These are phyloP conservation scores for Viridothelium virens DNA, from an alignment of 495 filamentous ascomycete species.

Conservation along the genomic window DNA sequence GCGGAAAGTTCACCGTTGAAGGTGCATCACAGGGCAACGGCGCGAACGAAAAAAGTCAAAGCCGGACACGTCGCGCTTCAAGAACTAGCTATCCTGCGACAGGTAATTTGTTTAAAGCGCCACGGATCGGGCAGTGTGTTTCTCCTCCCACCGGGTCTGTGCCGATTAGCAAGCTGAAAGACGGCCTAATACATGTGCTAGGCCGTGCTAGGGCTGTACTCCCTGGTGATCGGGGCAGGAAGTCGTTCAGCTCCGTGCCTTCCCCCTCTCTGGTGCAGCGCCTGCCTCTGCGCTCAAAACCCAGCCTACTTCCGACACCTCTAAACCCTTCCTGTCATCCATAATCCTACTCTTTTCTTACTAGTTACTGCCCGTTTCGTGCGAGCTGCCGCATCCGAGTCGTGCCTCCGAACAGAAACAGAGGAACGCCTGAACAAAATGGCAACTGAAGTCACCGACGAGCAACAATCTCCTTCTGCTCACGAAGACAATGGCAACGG, in stretches of 20 bases:
- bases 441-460: slow-evolving; percentile 37
- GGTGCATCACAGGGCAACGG: too few relatives aligned
- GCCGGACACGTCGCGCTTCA: neutral
- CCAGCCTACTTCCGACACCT: slow-evolving; percentile 12
- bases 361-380: slow-evolving; percentile 11
- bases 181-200: too few relatives aligned
- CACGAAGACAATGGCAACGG: slow-evolving; percentile 58
- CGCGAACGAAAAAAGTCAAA: neutral
- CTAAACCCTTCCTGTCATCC: slow-evolving; percentile 12
- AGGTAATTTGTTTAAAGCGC: slow-evolving; percentile 7
- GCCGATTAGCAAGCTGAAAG: too few relatives aligned
- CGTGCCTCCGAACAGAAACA: slow-evolving; percentile 9
- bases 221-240: neutral
- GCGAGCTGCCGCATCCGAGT: slow-evolving; percentile 12
- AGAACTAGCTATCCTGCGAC: neutral
- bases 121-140: slow-evolving; percentile 11
- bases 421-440: slow-evolving; percentile 18
- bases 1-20: neutral
- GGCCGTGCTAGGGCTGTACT: too few relatives aligned
- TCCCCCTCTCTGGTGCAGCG: slow-evolving; percentile 11
- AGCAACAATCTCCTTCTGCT: slow-evolving; percentile 39
- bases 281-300: slow-evolving; percentile 11
- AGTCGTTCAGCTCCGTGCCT: slow-evolving; percentile 10
- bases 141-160: neutral
- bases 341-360: slow-evolving; percentile 12